Evolutionary conservation across 352 stramenopile species (phyloP).

Genomic region (Globisporangium acanthophoron): DNA sequence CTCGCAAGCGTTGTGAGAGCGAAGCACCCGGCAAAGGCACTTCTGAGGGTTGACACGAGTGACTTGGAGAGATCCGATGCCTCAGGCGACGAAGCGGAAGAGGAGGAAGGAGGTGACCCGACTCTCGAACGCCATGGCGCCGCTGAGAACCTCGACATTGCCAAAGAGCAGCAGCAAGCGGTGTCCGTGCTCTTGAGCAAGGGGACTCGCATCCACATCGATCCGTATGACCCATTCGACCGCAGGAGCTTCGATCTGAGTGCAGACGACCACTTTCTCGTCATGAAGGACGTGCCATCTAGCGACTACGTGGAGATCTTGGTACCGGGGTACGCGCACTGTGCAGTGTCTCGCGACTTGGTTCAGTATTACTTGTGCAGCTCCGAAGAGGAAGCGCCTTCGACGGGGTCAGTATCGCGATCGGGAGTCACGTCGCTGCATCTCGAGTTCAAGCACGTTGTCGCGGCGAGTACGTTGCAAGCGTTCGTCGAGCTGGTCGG

Average conservation of each 20-base stretch:
- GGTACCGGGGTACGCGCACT: slow-evolving; percentile 15
- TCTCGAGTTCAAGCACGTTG: slow-evolving; percentile 4
- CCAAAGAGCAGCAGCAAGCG: neutral
- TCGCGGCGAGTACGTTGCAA: slow-evolving; percentile 4
- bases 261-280: slow-evolving; percentile 14
- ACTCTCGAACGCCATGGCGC: neutral
- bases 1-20: slow-evolving; percentile 7
- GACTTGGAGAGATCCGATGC: neutral
- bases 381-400: neutral
- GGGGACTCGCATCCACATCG: slow-evolving; percentile 7
- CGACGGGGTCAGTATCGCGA: neutral
- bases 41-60: slow-evolving; percentile 1
- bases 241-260: slow-evolving; percentile 2
- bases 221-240: slow-evolving; percentile 3
- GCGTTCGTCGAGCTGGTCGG: slow-evolving; percentile 10
- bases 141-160: neutral
- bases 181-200: slow-evolving; percentile 14
- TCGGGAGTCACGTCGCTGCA: slow-evolving; percentile 6
- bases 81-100: neutral
- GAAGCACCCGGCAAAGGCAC: slow-evolving; percentile 8
- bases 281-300: slow-evolving; percentile 11
- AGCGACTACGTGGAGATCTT: slow-evolving; percentile 12
- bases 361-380: slow-evolving; percentile 11
- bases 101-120: neutral
- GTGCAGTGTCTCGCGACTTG: slow-evolving; percentile 4